Percentiles rank a stretch among this genome's conserved stretches.
phyloP scores from a whole-genome alignment of 2,329 filamentous ascomycete species.

The Neoarthrinium moseri region DNA sequence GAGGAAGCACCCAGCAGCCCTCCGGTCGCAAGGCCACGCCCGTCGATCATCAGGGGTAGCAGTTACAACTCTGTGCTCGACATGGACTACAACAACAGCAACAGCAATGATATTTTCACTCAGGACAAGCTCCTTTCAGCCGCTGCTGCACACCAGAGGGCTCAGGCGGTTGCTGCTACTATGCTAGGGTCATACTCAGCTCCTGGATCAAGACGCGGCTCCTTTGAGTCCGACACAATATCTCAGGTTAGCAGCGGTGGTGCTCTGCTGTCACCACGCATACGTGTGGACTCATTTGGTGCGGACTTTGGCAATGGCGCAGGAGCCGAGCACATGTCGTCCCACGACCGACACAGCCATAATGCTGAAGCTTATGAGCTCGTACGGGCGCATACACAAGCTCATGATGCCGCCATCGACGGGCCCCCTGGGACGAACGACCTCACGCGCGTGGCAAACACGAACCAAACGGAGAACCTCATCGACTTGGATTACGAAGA shows the following conservation, averaged over 20 bases:
- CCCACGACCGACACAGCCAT: slow-evolving; percentile 23
- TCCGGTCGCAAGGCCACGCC: slow-evolving; percentile 29
- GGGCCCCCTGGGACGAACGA: neutral
- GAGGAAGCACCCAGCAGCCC: slow-evolving; percentile 10
- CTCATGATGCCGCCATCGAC: slow-evolving; percentile 14
- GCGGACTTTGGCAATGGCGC: slow-evolving; percentile 8
- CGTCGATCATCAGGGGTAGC: slow-evolving; percentile 41
- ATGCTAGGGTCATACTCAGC: slow-evolving; percentile 34
- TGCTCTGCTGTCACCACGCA: slow-evolving; percentile 16
- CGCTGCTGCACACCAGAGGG: slow-evolving; percentile 42
- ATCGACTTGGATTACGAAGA: slow-evolving; percentile 1
- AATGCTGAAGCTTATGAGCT: slow-evolving; percentile 40
- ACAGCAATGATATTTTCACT: too few relatives aligned
- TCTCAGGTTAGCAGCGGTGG: slow-evolving; percentile 25
- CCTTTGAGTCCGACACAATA: slow-evolving; percentile 35
- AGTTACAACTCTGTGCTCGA: slow-evolving; percentile 37
- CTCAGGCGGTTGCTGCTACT: slow-evolving; percentile 39
- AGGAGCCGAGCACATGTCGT: slow-evolving; percentile 12
- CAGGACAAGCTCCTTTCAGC: slow-evolving; percentile 31
- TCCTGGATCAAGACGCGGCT: slow-evolving; percentile 31
- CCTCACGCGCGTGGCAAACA: neutral
- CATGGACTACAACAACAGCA: slow-evolving; percentile 23
- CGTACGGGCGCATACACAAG: slow-evolving; percentile 39
- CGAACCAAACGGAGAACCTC: neutral
- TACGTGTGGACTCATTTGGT: neutral